These are phyloP conservation scores for Megacollybia marginata DNA, from an alignment of 768 basidiomycete species.

Conservation along the genomic window DNA sequence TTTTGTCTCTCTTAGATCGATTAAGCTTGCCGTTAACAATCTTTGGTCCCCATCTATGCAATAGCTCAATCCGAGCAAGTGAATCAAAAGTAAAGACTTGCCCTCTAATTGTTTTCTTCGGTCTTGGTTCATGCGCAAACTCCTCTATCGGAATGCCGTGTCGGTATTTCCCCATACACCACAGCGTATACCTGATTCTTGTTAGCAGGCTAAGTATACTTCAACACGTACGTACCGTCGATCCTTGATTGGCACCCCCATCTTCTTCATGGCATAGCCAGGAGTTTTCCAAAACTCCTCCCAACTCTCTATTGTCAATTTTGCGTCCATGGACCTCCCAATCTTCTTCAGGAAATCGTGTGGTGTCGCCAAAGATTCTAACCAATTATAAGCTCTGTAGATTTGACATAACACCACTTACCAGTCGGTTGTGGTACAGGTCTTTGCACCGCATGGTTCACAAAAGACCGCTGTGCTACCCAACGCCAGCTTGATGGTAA, in stretches of 20 bases:
- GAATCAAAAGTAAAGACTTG: slow-evolving; percentile 26
- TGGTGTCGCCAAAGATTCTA: slow-evolving; percentile 49
- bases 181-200: slow-evolving; percentile 65
- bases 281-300: slow-evolving; percentile 61
- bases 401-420: not conserved
- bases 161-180: slow-evolving; percentile 80
- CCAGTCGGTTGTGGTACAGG: not conserved
- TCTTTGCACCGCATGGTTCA: not conserved
- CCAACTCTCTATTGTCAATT: slow-evolving; percentile 62
- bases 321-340: slow-evolving; percentile 60
- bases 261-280: slow-evolving; percentile 51
- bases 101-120: slow-evolving; percentile 81
- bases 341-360: slow-evolving; percentile 67
- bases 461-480: not conserved
- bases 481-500: too few relatives aligned
- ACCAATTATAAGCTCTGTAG: not conserved
- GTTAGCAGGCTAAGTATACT: not conserved
- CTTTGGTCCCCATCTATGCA: slow-evolving; percentile 6
- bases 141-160: slow-evolving; percentile 42
- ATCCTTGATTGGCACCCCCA: slow-evolving; percentile 60
- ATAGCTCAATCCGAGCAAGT: not conserved
- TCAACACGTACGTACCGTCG: slow-evolving; percentile 46
- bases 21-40: slow-evolving; percentile 6
- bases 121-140: slow-evolving; percentile 57
- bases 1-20: slow-evolving; percentile 3